Evolutionary conservation across 140 eudicot species (phyloP).

Genomic region (Ambrosia hybrid): DNA sequence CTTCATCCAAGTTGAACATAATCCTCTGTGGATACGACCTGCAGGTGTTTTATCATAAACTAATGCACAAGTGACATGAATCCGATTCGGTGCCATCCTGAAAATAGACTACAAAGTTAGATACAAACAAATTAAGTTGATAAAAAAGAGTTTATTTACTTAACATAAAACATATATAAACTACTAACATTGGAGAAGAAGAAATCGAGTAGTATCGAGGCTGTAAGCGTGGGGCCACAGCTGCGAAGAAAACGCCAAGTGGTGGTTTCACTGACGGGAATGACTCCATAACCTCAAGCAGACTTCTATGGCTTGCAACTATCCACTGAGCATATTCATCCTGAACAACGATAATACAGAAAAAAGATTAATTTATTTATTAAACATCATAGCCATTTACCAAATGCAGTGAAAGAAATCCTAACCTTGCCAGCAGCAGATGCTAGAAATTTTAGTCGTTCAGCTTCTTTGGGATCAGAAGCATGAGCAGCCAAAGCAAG

Average conservation of each 20-base stretch:
- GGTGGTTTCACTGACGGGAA: conserved; percentile 88
- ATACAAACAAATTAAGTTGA: too few species aligned
- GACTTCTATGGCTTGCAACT: conserved; percentile 75
- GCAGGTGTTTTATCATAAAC: conserved; percentile 76
- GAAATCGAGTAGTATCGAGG: conserved; percentile 51
- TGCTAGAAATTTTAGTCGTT: conserved; percentile 65
- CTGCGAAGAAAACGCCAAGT: conserved; percentile 4
- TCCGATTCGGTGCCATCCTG: conserved; percentile 66
- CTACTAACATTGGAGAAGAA: conserved; percentile 70
- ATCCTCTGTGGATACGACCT: conserved; percentile 84
- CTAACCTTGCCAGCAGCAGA: conserved; percentile 85
- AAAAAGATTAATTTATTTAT: too few species aligned
- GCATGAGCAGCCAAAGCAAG: conserved; percentile 79
- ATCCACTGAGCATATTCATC: conserved; percentile 49
- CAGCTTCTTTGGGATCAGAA: conserved; percentile 76
- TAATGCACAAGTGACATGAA: conserved; percentile 89
- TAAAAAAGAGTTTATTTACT: background rate
- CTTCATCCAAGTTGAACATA: conserved; percentile 97
- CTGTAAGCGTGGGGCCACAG: too few species aligned
- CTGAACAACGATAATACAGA: too few species aligned
- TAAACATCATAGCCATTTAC: background rate
- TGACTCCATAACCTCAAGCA: conserved; percentile 81
- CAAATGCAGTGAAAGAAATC: background rate
- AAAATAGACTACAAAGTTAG: background rate
- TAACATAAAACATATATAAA: background rate